phyloP scores from a whole-genome alignment of 805 yeast genomes.

The Ogataea populi-albae region DNA sequence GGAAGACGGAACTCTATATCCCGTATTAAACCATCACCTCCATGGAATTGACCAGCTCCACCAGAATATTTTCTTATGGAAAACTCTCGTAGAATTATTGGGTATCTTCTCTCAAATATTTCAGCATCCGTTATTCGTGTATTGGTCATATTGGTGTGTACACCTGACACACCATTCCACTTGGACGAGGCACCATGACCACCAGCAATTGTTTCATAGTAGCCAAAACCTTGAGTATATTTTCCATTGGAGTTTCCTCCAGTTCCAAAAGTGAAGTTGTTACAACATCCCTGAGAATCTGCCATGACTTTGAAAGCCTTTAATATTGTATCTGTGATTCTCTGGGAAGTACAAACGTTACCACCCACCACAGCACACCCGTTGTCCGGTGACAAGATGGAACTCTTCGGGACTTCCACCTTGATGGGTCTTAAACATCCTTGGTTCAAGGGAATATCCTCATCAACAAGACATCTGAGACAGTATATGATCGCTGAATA shows the following conservation, averaged over 20 bases:
- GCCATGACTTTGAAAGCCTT: constrained; percentile 54
- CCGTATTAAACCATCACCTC: constrained; percentile 46
- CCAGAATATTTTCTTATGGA: constrained; percentile 43
- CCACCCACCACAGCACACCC: constrained; percentile 49
- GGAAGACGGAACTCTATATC: constrained; percentile 12
- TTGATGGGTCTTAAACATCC: constrained; percentile 59
- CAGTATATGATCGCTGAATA: constrained; percentile 85
- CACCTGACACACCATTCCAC: constrained; percentile 45
- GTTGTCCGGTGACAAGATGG: constrained; percentile 35
- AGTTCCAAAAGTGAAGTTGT: constrained; percentile 50
- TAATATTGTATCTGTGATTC: constrained; percentile 49
- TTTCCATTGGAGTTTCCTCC: constrained; percentile 42
- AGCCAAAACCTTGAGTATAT: constrained; percentile 44
- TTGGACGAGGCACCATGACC: constrained; percentile 51
- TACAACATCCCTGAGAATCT: constrained; percentile 55
- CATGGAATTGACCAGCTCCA: constrained; percentile 43
- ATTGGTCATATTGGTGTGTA: constrained; percentile 53
- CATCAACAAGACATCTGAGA: constrained; percentile 75
- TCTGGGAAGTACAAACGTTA: constrained; percentile 53
- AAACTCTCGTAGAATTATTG: constrained; percentile 45
- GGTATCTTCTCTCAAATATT: constrained; percentile 49
- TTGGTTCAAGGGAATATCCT: constrained; percentile 86
- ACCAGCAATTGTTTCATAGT: constrained; percentile 51
- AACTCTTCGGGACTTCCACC: constrained; percentile 25
- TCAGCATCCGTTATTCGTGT: constrained; percentile 55